A percentile compares a stretch with the other conserved stretches of the same genome.
phyloP scores from a whole-genome alignment of 2,329 filamentous ascomycete species.

The Phyllosticta citriasiana region DNA sequence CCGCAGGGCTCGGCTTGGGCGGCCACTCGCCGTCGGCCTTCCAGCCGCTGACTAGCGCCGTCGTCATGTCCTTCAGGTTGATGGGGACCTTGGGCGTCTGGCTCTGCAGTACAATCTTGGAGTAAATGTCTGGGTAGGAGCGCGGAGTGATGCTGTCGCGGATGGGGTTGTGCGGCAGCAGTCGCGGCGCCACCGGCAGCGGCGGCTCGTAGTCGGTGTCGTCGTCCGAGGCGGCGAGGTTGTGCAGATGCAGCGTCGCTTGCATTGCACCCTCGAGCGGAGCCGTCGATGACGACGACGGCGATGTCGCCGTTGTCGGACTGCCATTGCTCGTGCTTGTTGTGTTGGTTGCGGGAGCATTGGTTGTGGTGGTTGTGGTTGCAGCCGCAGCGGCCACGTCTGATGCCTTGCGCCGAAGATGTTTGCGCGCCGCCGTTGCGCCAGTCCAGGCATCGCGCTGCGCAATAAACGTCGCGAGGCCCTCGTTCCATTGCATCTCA shows the following conservation, averaged over 20 bases:
- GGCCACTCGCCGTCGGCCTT: constrained; percentile 92
- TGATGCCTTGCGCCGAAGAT: constrained; percentile 9
- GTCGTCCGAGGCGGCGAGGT: constrained; percentile 7
- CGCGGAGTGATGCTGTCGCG: constrained; percentile 64
- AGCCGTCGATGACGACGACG: not conserved
- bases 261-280: not conserved
- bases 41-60: constrained; percentile 79
- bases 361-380: not conserved
- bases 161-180: constrained; percentile 65
- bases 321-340: constrained; percentile 14
- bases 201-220: constrained; percentile 24
- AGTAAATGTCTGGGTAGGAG: constrained; percentile 75
- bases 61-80: constrained; percentile 72
- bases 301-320: constrained; percentile 5
- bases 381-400: not conserved
- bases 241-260: not conserved
- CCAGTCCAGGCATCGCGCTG: constrained; percentile 79
- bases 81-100: constrained; percentile 80
- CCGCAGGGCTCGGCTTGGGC: constrained; percentile 46
- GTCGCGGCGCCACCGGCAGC: constrained; percentile 61
- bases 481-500: constrained; percentile 61
- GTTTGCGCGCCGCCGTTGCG: constrained; percentile 43
- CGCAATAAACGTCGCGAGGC: constrained; percentile 67
- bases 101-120: constrained; percentile 72
- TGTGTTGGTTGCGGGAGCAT: constrained; percentile 31